Base-by-base conservation (phyloP, 129 eudicot genomes). In the Scalesia atractyloides region DNA sequence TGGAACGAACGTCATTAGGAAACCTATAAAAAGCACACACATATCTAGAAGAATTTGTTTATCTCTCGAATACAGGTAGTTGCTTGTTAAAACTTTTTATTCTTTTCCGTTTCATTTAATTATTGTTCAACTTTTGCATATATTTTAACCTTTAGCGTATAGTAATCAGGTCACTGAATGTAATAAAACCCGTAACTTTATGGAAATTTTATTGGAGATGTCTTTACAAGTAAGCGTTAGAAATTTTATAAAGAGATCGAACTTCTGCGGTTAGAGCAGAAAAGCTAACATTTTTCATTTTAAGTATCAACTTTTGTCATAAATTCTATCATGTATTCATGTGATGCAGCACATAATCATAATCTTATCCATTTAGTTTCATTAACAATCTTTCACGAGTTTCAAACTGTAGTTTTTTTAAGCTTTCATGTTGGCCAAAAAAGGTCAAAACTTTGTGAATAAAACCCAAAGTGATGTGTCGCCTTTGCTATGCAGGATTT, bases 401-500 rank as follows among this genome's bases (percentile, higher is more conserved):
- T 6, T 14, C 18, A 60, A 63, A 36, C 47, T 16, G 12, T 30
- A 10, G 3, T 17, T 12, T 69, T 10, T 69, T 6, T 50, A 5
- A 3, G 51, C 18, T 34, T 51, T 1, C 17, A 10, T 70, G 64
- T 59, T 18, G 18, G 7, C 66, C 43, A 30, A 30, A 41, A 24
- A 58, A 60, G 19, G 20, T 60, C 44, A 60, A 60, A 30, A 7
- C 66, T 60, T 30, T 60, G 19, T 60, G 44, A 60, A n/a, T n/a
- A n/a, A n/a, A n/a, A n/a, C n/a, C n/a, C n/a, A n/a, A n/a, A n/a
- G n/a, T n/a, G n/a, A n/a, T n/a, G n/a, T n/a, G n/a, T n/a, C n/a
- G n/a, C n/a, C n/a, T n/a, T n/a, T n/a, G n/a, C n/a, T 51, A 13
- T 22, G 80, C 75, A 88, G 96, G 85, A 76, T 48, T 68, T 82